Evolutionary conservation across 1,284 basidiomycete genomes (phyloP).

Genomic region (Sanguinoderma infundibulare): DNA sequence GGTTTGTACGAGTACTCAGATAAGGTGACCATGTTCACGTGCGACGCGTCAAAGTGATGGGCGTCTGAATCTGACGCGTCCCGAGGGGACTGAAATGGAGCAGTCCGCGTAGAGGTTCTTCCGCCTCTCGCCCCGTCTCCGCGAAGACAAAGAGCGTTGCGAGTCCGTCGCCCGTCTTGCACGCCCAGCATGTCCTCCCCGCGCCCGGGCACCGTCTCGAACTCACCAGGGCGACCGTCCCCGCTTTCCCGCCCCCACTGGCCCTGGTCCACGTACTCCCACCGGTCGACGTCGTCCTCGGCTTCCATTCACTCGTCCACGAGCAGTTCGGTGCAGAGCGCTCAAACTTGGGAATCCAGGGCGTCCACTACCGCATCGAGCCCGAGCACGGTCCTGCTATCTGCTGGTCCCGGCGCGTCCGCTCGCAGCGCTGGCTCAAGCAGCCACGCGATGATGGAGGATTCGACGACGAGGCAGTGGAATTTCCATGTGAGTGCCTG

Average conservation of each 20-base stretch:
- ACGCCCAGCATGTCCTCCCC: constrained; percentile 45
- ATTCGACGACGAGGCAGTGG: constrained; percentile 63
- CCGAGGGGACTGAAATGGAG: too few relatives aligned
- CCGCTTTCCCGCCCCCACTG: constrained; percentile 58
- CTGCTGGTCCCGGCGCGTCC: constrained; percentile 21
- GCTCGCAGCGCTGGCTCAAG: constrained; percentile 14
- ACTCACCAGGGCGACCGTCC: constrained; percentile 51
- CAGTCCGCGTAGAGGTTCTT: too few relatives aligned
- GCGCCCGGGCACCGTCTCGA: constrained; percentile 39
- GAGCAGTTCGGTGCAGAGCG: constrained; percentile 27
- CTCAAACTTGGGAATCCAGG: constrained; percentile 35
- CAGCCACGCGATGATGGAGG: constrained; percentile 32
- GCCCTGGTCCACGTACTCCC: constrained; percentile 55
- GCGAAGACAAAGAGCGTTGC: constrained; percentile 9
- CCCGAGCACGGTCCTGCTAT: constrained; percentile 31
- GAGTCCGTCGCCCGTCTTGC: neutral
- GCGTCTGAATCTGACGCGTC: neutral
- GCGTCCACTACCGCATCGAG: constrained; percentile 28
- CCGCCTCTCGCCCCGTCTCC: too few relatives aligned
- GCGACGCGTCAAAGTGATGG: constrained; percentile 5
- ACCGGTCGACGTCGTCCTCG: constrained; percentile 40
- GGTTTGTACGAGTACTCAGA: too few relatives aligned
- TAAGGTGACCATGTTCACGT: too few relatives aligned
- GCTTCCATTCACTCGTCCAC: constrained; percentile 28
- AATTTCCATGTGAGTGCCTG: constrained; percentile 54